Evolutionary conservation across 768 basidiomycete species (phyloP), one percentile per base, ranked within the genome.

Genomic region (Russula dissimulans): DNA sequence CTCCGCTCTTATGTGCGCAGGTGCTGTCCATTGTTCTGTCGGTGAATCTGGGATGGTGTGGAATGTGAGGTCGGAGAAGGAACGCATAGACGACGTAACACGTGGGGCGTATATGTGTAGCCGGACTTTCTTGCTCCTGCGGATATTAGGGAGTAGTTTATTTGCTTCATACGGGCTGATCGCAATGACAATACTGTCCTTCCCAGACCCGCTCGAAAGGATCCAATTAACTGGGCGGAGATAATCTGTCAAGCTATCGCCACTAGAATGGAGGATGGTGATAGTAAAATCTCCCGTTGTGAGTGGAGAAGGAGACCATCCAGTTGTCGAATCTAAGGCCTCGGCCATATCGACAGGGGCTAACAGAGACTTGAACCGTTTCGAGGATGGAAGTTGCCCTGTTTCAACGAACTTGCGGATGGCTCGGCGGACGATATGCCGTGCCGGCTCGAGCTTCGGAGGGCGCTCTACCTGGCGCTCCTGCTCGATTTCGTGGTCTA

Each of bases 181-280:
- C 4, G 43, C 51, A 11, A 62, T 14, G 54, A 63, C 34, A 8
- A 31, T 26, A 15, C 44, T 44, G 5, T 17, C 14, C 32, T 56
- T 61, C 45, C 46, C 60, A 15, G 56, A 59, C 3, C 50, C 51
- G 14, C 58, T 62, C 1, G 61, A 60, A 14, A 62, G 43, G 5
- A 62, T 54, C 61, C 61, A 62, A 18, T 57, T 58, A 17, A 62
- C 22, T 1, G 60, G 61, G 10, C 61, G 61, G 17, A 62, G 50
- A 17, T 64, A 64, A n/a, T 64, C 63, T 3, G 39, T 57, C 1
- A 64, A 12, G 4, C 12, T 1, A 5, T 3, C 1, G 12, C 50
- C n/a, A 3, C 32, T 22, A 4, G 45, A 47, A 10, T 29, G 11
- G 9, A 26, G n/a, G 17, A 18, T 29, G 11, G 60, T 64, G 15